Conservation (phyloP, 345 rosid genomes). For the Rhodamnia rubescens region DNA sequence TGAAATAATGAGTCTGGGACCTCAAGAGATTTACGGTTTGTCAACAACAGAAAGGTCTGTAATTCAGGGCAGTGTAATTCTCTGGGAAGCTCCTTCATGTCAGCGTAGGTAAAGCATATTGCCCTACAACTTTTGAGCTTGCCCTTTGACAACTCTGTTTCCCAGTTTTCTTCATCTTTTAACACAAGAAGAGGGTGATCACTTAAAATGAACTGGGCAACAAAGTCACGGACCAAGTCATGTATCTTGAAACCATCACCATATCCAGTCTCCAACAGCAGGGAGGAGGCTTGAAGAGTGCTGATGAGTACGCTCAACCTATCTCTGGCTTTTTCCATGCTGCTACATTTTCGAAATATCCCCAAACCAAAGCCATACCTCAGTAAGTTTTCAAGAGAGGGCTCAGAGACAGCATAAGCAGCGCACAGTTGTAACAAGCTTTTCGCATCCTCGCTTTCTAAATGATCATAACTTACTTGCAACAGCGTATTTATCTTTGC, state of each 20-base stretch:
- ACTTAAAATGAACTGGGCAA: fast-evolving
- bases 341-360: neutral
- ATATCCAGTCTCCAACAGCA: neutral
- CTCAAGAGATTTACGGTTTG: fast-evolving
- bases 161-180: fast-evolving
- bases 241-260: neutral
- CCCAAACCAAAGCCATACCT: neutral
- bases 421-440: neutral
- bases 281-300: neutral
- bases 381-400: neutral
- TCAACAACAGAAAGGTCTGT: neutral
- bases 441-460: neutral
- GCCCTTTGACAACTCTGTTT: neutral
- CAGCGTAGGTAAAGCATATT: neutral
- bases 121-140: neutral
- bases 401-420: fast-evolving
- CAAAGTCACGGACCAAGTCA: neutral
- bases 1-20: fast-evolving
- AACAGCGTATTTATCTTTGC: fast-evolving
- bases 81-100: neutral
- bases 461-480: fast-evolving
- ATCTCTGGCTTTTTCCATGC: neutral
- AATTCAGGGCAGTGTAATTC: neutral
- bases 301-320: fast-evolving
- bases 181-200: neutral